A percentile compares a stretch with the other conserved stretches of the same genome.
These are phyloP conservation scores for Tuber melanosporum DNA, from an alignment of 495 filamentous ascomycete species.

Conservation along the genomic window DNA sequence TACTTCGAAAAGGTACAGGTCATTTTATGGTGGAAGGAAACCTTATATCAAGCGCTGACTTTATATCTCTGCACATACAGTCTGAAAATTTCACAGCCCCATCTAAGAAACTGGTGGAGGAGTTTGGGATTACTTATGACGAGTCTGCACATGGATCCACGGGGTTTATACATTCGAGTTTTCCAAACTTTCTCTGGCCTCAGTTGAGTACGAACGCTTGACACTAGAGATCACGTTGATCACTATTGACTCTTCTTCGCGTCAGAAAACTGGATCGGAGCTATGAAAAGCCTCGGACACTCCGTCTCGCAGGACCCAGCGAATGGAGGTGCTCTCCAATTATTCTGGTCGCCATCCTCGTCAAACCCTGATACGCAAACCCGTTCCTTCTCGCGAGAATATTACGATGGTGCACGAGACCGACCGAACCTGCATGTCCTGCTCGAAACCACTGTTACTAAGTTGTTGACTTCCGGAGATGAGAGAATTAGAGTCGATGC, in stretches of 20 bases:
- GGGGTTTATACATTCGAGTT: slow-evolving; percentile 50
- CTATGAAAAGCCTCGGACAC: slow-evolving; percentile 49
- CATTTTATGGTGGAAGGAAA: background rate
- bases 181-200: slow-evolving; percentile 51
- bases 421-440: slow-evolving; percentile 43
- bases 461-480: slow-evolving; percentile 28
- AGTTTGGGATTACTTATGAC: slow-evolving; percentile 46
- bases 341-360: slow-evolving; percentile 48
- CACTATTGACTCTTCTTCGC: slow-evolving; percentile 3
- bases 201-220: slow-evolving; percentile 44
- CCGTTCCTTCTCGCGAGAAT: slow-evolving; percentile 44
- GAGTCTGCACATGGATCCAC: slow-evolving; percentile 41
- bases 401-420: slow-evolving; percentile 33
- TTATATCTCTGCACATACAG: slow-evolving; percentile 14
- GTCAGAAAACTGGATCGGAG: slow-evolving; percentile 51
- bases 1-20: slow-evolving; percentile 52
- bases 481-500: slow-evolving; percentile 16
- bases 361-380: slow-evolving; percentile 45
- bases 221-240: slow-evolving; percentile 6
- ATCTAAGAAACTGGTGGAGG: slow-evolving; percentile 40
- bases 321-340: slow-evolving; percentile 48
- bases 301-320: slow-evolving; percentile 47
- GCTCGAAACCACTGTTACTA: slow-evolving; percentile 37
- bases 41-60: background rate
- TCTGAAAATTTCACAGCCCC: slow-evolving; percentile 47